Evolutionary conservation across 208 protist species (phyloP), one percentile per base, ranked within the genome.

Genomic region (Acanthamoeba sp.): DNA sequence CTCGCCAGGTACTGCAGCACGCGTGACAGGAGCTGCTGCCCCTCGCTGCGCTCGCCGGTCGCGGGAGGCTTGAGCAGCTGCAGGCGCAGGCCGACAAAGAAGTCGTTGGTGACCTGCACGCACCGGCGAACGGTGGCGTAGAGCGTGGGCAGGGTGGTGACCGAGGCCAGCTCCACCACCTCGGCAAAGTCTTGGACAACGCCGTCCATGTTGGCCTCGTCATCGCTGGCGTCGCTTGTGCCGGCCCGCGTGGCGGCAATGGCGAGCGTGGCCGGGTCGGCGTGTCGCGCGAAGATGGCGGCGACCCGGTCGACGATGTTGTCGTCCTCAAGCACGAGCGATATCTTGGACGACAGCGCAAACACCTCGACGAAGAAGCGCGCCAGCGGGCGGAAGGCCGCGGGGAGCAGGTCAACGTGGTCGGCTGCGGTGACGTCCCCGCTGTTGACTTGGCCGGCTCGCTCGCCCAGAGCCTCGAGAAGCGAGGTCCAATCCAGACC

Each of bases 261-360:
- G 69, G 24, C 24, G 16, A 78, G 69, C 69, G 69, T n/a, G 34
- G 38, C 69, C 32, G 69, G 69, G 38, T 78, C 69, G 34, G 38
- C 69, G 20, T 78, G 69, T 5, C 69, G 69, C 32, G 69, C 69
- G 2, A 78, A 78, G 69, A 78, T 36, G 69, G 69, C 29, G 1
- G 69, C 69, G 24, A 78, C 69, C 12, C 69, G 69, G 34, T 78
- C 34, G 38, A 7, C 29, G 32, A 78, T 14, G 20, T 9, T 2
- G 4, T 34, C 69, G 24, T 78, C 69, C 32, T 78, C 38, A 32
- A 78, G 69, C 38, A 78, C 69, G 69, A 78, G 69, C 34, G 69
- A 78, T 22, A 78, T 78, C 69, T 78, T 78, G 69, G 69, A 78
- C 69, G 69, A 78, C 24, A 78, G 69, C 0, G 69, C 69, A 38